Conservation (phyloP, 2,329 filamentous ascomycete genomes). For the Nectriaceae sp. region DNA sequence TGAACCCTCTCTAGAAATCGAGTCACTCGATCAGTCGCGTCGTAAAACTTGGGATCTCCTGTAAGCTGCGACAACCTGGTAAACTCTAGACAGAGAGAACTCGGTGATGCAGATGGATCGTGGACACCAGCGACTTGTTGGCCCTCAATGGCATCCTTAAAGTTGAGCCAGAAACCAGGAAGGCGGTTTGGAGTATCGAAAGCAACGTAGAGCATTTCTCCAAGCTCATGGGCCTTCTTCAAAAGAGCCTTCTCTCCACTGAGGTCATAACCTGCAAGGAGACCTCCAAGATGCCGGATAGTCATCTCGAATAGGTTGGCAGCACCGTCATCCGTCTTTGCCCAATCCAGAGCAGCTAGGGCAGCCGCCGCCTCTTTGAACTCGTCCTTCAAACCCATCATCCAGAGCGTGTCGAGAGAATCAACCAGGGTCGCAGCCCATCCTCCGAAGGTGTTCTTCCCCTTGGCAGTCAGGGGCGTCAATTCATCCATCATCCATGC, state of each 20-base stretch:
- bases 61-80: constrained; percentile 74
- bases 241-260: constrained; percentile 47
- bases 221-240: constrained; percentile 52
- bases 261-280: constrained; percentile 53
- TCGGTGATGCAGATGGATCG: constrained; percentile 50
- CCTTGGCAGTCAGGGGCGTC: constrained; percentile 46
- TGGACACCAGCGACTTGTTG: constrained; percentile 51
- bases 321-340: constrained; percentile 41
- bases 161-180: constrained; percentile 51
- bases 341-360: constrained; percentile 53
- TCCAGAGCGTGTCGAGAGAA: constrained; percentile 61
- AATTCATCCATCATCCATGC: constrained; percentile 59
- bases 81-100: constrained; percentile 75
- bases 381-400: constrained; percentile 61
- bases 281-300: constrained; percentile 54
- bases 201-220: constrained; percentile 55
- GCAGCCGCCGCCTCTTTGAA: constrained; percentile 56
- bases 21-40: constrained; percentile 74
- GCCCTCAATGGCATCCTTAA: constrained; percentile 40
- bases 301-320: constrained; percentile 58
- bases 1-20: constrained; percentile 69
- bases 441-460: constrained; percentile 52
- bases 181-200: constrained; percentile 58
- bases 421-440: constrained; percentile 64
- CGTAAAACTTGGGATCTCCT: constrained; percentile 72